Percentiles rank a stretch among this genome's conserved stretches.
These are phyloP conservation scores for Dillenia turbinata DNA, from an alignment of 164 flowering plant genomes.

Conservation along the genomic window DNA sequence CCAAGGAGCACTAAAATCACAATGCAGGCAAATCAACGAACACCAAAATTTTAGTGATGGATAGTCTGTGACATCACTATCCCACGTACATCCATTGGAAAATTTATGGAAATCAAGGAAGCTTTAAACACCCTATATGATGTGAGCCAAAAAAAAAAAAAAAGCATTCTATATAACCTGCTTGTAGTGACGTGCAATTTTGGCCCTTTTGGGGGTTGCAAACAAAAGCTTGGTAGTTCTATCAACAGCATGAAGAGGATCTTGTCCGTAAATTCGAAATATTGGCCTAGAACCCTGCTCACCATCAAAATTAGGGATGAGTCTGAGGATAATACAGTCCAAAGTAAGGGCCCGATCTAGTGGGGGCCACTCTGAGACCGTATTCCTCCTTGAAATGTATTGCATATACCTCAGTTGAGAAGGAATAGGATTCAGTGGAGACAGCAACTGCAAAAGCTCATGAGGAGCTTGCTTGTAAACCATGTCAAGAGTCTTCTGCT, in stretches of 20 bases:
- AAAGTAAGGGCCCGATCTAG: conserved; percentile 70
- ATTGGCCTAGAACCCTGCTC: conserved; percentile 81
- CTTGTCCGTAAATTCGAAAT: conserved; percentile 84
- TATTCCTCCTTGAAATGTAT: conserved; percentile 84
- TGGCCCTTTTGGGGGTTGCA: conserved; percentile 58
- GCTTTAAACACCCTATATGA: too few species aligned
- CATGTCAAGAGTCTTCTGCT: conserved; percentile 91
- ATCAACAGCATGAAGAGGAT: conserved; percentile 55
- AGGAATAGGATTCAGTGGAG: conserved; percentile 81
- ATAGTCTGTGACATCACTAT: too few species aligned
- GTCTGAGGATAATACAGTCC: conserved; percentile 81
- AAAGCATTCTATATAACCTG: conserved; percentile 43
- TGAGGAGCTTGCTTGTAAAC: conserved; percentile 86
- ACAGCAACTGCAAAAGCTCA: conserved; percentile 72
- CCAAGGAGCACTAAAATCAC: too few species aligned
- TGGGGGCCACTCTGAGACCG: conserved; percentile 90
- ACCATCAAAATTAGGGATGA: conserved; percentile 68
- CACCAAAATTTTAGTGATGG: too few species aligned
- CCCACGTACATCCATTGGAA: too few species aligned
- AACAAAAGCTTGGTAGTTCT: conserved; percentile 59
- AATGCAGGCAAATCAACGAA: too few species aligned
- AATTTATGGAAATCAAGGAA: too few species aligned
- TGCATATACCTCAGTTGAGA: conserved; percentile 92
- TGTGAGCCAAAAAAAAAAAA: background rate
- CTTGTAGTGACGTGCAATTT: conserved; percentile 55